Evolutionary conservation across 805 yeast genomes (phyloP), one percentile per base, ranked within the genome.

Genomic region (Teunomyces kruisii): DNA sequence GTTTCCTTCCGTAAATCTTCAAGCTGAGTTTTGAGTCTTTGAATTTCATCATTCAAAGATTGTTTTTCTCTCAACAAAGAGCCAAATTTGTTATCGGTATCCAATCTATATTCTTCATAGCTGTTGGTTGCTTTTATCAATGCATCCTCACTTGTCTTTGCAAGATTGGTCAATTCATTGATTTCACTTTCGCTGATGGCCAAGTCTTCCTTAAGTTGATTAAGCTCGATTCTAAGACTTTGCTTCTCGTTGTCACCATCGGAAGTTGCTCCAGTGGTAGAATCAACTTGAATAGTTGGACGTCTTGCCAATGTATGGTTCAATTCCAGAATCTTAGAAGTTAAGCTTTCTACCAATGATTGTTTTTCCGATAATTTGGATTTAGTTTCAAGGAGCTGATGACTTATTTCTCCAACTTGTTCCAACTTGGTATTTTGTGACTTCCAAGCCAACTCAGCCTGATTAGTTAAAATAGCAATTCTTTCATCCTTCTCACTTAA

Each of bases 81-180:
- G 9, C 52, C 40, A 30, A 56, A 47, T 31, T 57, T 59, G 2
- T 47, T 44, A 3, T 67, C 67, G 12, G 55, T 44, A 6, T 67
- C 64, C 6, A 16, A 41, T 44, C 57, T 68, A 37, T 57, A 65
- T n/a, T 58, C 55, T 24, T 70, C 88, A 57, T 76, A 84, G 1
- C 83, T 69, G 15, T 68, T 66, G 24, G 79, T 81, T 47, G 87
- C 68, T 38, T 74, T 70, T 31, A 67, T 63, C 31, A 88, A 68
- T 4, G 90, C 81, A 42, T 77, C 79, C 56, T 88, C 95, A 3
- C 88, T 80, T 10, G 86, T 80, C 42, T 65, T 64, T 0, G 90
- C 82, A 32, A 88, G 74, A n/a, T 68, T 69, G 45, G 82, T 79
- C 58, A 83, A 78, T 52, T 84, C 83, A n/a, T 72, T 72, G 8